Evolutionary conservation across 2,329 filamentous ascomycete species (phyloP).

Genomic region (Colletotrichum sublineola): DNA sequence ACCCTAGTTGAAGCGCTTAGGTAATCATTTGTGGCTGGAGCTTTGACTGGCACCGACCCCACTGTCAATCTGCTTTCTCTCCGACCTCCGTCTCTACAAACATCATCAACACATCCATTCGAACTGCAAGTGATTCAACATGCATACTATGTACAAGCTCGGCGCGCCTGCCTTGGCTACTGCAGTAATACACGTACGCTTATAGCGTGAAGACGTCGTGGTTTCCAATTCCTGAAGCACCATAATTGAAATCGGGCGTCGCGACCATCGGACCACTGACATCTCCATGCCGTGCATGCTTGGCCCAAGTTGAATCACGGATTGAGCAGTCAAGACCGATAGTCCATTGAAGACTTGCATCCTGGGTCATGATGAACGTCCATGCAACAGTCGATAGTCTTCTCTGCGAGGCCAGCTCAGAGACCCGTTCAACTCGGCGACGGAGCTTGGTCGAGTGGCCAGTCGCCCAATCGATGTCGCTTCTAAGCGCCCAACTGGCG

Average conservation of each 20-base stretch:
- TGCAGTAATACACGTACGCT: background rate
- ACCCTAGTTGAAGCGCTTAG: background rate
- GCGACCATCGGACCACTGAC: background rate
- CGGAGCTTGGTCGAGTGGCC: constrained; percentile 27
- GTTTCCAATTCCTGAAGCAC: background rate
- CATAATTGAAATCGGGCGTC: background rate
- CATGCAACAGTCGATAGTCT: constrained; percentile 35
- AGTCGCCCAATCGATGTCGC: constrained; percentile 33
- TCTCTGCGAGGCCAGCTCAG: constrained; percentile 31
- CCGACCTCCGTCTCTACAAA: background rate
- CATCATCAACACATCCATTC: constrained; percentile 10
- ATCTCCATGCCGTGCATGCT: background rate
- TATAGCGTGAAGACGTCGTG: background rate
- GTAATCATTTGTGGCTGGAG: constrained; percentile 26
- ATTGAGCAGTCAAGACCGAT: constrained; percentile 33
- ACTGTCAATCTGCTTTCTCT: background rate
- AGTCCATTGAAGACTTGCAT: constrained; percentile 18
- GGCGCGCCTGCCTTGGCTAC: background rate
- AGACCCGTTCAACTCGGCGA: constrained; percentile 13
- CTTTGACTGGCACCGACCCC: background rate
- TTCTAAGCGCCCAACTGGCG: constrained; percentile 46
- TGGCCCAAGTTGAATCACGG: background rate
- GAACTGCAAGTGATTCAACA: constrained; percentile 12
- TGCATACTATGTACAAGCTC: constrained; percentile 1
- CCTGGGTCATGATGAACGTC: constrained; percentile 11